phyloP scores from a whole-genome alignment of 1,139 yeast species.

The Pneumocystis oryctolagi region DNA sequence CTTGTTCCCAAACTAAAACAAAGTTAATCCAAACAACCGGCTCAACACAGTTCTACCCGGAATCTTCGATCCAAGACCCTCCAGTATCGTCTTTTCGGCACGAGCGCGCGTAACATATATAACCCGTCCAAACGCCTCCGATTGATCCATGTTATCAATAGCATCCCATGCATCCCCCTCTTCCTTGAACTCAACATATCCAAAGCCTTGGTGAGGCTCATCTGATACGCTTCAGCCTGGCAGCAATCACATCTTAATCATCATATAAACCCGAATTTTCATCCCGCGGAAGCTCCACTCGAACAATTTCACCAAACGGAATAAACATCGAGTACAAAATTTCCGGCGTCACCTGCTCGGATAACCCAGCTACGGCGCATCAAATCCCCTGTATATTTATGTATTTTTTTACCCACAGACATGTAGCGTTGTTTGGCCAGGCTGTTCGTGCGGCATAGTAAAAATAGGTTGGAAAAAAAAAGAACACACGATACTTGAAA shows the following conservation, averaged over 20 bases:
- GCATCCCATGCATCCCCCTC: constrained; percentile 26
- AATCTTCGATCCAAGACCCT: constrained; percentile 12
- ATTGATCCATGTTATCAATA: constrained; percentile 25
- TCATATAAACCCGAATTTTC: constrained; percentile 10
- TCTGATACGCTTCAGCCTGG: constrained; percentile 2
- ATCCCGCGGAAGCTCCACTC: constrained; percentile 16
- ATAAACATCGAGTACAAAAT: constrained; percentile 17
- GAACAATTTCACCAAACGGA: constrained; percentile 27
- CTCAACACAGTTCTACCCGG: constrained; percentile 10
- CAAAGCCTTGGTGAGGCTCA: constrained; percentile 17
- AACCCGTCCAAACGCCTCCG: constrained; percentile 21
- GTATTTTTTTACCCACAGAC: not conserved
- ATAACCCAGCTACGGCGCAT: not conserved
- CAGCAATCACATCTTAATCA: not conserved
- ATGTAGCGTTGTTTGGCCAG: not conserved
- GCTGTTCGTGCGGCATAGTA: not conserved
- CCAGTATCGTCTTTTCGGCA: constrained; percentile 10
- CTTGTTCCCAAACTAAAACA: constrained; percentile 16
- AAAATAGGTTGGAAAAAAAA: not conserved
- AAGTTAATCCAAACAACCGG: not conserved
- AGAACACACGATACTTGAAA: not conserved
- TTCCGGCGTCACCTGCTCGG: not conserved
- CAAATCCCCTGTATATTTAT: not conserved
- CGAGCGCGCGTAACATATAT: constrained; percentile 20
- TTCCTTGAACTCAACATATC: constrained; percentile 22